Evolutionary conservation across 2,329 filamentous ascomycete genomes (phyloP).

Genomic region (Dactylonectria macrodidyma): DNA sequence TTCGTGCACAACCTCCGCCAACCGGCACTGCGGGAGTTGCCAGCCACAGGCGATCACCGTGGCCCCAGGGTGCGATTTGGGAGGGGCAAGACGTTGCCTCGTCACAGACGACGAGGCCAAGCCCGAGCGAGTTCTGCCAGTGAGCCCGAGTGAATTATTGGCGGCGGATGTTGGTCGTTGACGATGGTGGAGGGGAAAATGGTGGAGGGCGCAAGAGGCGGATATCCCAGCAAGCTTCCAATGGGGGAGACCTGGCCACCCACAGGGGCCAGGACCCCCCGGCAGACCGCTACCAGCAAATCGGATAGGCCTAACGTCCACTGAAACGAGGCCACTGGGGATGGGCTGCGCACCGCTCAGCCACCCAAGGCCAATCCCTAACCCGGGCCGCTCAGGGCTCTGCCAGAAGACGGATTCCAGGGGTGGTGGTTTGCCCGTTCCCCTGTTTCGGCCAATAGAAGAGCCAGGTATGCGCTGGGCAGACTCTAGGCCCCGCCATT

Average conservation of each 20-base stretch:
- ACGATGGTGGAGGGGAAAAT: neutral
- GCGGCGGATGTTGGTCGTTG: neutral
- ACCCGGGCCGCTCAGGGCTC: conserved; percentile 17
- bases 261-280: conserved; percentile 1
- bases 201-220: neutral
- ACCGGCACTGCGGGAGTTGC: neutral
- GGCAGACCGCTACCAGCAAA: conserved; percentile 4
- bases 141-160: neutral
- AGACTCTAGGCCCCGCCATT: conserved; percentile 6
- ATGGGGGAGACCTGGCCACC: neutral
- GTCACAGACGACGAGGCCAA: neutral
- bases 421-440: neutral
- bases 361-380: conserved; percentile 21
- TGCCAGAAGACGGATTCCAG: conserved; percentile 7
- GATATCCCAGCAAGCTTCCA: neutral
- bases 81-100: neutral
- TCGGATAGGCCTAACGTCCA: conserved; percentile 21
- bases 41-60: neutral
- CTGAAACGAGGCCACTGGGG: conserved; percentile 23
- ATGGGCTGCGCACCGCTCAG: conserved; percentile 27
- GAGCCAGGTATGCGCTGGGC: conserved; percentile 4
- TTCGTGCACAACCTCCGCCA: neutral
- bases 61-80: neutral
- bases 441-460: conserved; percentile 6
- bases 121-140: neutral